A percentile compares a stretch with the other conserved stretches of the same genome.
These are phyloP conservation scores for Saccharomycopsis sp. DNA, from an alignment of 805 yeast genomes.

Conservation along the genomic window DNA sequence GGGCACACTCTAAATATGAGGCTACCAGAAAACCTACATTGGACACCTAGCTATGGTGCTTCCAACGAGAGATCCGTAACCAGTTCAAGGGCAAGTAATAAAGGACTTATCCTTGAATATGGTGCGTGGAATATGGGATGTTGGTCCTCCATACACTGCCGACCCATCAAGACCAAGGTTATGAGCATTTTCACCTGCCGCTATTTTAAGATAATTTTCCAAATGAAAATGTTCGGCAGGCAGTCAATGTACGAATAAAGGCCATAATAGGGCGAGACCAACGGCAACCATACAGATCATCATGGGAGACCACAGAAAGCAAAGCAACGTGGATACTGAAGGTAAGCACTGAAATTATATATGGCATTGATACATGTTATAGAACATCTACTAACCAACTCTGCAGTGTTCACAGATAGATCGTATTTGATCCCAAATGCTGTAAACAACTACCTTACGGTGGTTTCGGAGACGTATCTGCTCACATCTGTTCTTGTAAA, in stretches of 20 bases:
- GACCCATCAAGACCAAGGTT: no score
- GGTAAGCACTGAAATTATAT: neutral
- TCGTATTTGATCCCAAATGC: conserved; percentile 11
- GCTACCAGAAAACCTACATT: neutral
- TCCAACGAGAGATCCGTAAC: no score
- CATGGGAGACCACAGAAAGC: neutral
- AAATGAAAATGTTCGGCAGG: no score
- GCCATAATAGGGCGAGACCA: neutral
- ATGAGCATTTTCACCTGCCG: neutral
- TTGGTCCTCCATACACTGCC: no score
- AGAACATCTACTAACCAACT: neutral
- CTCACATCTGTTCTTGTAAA: conserved; percentile 2
- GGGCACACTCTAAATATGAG: neutral
- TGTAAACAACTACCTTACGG: conserved; percentile 11
- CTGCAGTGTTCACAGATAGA: conserved; percentile 11
- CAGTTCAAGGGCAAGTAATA: no score
- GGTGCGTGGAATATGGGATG: no score
- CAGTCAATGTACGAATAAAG: no score
- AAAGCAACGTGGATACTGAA: neutral
- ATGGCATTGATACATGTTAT: neutral
- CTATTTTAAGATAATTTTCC: neutral
- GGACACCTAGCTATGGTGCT: no score
- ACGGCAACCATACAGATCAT: neutral
- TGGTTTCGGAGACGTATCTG: conserved; percentile 4
- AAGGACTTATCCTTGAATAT: no score